These are phyloP conservation scores for Angomonas deanei DNA, from an alignment of 208 protist genomes.

Conservation along the genomic window DNA sequence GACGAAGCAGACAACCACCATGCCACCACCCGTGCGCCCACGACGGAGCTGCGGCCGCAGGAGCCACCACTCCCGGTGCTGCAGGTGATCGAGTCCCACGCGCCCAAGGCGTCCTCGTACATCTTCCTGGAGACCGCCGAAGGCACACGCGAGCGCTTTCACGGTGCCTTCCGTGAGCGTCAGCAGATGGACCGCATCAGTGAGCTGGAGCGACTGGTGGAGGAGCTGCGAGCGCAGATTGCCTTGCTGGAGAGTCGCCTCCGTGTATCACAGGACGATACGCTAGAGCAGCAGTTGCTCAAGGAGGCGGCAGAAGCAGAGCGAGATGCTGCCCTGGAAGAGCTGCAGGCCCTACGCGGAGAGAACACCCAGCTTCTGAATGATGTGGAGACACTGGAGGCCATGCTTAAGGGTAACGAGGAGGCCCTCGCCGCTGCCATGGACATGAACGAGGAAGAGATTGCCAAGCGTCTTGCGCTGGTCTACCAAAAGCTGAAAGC, in stretches of 20 bases:
- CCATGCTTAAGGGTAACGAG: conserved; percentile 31
- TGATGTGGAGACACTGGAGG: conserved; percentile 45
- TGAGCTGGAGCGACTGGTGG: conserved; percentile 43
- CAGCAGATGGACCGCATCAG: conserved; percentile 43
- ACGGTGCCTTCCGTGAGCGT: conserved; percentile 40
- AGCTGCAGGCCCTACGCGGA: conserved; percentile 22
- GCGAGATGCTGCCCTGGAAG: conserved; percentile 24
- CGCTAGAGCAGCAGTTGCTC: conserved; percentile 41
- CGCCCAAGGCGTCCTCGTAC: neutral
- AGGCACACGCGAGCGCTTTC: conserved; percentile 49
- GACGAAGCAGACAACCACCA: conserved; percentile 7
- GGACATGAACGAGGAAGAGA: conserved; percentile 42
- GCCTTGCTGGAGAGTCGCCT: conserved; percentile 50
- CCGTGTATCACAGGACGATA: conserved; percentile 52
- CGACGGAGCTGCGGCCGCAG: neutral
- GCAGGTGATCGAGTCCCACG: neutral
- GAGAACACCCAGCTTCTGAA: conserved; percentile 31
- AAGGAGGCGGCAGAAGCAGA: conserved; percentile 40
- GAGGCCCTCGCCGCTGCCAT: conserved; percentile 44
- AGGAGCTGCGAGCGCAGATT: conserved; percentile 41
- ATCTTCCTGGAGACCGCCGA: conserved; percentile 47
- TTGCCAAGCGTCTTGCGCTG: conserved; percentile 23
- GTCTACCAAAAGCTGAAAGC: conserved; percentile 33
- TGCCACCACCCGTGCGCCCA: neutral
- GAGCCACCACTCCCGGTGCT: neutral